A percentile compares a stretch with the other conserved stretches of the same genome.
Conservation (phyloP, 768 basidiomycete species). For the Suillus paluster region DNA sequence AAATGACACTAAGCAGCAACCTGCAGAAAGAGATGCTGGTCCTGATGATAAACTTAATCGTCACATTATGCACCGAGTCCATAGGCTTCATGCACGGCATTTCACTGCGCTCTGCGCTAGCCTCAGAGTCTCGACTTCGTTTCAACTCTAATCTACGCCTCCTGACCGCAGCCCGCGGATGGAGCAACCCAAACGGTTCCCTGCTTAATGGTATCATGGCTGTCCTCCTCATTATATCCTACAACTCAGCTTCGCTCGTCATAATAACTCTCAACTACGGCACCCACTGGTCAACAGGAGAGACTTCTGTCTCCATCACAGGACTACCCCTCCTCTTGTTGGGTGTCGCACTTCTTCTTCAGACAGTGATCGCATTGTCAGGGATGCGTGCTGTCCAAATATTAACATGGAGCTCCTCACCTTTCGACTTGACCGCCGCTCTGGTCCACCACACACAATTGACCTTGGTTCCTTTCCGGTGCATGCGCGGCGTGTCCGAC, state of each 20-base stretch:
- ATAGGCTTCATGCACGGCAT: constrained; percentile 32
- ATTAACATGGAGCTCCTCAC: constrained; percentile 37
- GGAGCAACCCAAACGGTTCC: constrained; percentile 27
- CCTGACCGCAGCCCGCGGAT: constrained; percentile 24
- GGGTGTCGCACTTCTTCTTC: constrained; percentile 25
- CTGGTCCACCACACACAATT: constrained; percentile 33
- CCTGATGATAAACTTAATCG: constrained; percentile 31
- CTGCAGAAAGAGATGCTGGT: constrained; percentile 23
- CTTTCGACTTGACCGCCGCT: constrained; percentile 34
- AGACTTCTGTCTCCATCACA: constrained; percentile 25
- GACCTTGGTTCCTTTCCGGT: constrained; percentile 19
- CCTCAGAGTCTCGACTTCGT: constrained; percentile 27
- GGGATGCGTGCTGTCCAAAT: constrained; percentile 26
- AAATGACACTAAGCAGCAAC: constrained; percentile 18
- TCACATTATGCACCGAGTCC: constrained; percentile 34
- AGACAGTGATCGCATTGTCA: constrained; percentile 26
- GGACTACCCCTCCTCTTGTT: constrained; percentile 30
- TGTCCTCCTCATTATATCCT: constrained; percentile 33
- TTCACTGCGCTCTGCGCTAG: constrained; percentile 31
- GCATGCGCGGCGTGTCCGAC: constrained; percentile 30
- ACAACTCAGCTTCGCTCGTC: constrained; percentile 30
- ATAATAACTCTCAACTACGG: constrained; percentile 18
- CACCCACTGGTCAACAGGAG: constrained; percentile 4
- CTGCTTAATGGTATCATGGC: constrained; percentile 26
- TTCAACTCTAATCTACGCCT: constrained; percentile 36